Conservation (phyloP, 208 protist genomes). For the Porcisia hertigi region DNA sequence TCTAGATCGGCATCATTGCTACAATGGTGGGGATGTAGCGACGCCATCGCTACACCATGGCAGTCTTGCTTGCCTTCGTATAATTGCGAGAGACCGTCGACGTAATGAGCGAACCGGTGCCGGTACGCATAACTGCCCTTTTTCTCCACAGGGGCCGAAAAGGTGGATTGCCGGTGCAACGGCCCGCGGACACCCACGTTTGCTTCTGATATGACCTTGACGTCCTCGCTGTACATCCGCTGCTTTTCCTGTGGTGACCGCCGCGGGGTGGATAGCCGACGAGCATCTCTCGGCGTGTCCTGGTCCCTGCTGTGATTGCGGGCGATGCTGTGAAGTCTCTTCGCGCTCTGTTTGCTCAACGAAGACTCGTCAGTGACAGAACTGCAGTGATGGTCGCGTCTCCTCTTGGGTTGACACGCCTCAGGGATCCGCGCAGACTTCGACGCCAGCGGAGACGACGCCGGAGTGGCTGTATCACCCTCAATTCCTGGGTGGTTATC, state of each 20-base stretch:
- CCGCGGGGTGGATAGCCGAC: neutral
- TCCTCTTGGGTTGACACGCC: slow-evolving; percentile 9
- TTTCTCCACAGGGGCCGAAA: neutral
- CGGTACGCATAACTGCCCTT: neutral
- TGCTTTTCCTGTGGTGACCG: neutral
- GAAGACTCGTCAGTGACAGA: slow-evolving; percentile 2
- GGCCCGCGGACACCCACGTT: neutral
- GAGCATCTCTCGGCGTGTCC: neutral
- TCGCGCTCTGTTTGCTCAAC: neutral
- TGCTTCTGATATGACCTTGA: neutral
- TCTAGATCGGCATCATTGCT: neutral
- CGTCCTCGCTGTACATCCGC: neutral
- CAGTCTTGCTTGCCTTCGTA: neutral
- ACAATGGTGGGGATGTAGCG: neutral
- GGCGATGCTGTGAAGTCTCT: neutral
- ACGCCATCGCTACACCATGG: neutral
- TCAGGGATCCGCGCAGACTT: slow-evolving; percentile 3
- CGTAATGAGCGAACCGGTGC: neutral
- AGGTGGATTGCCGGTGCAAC: neutral
- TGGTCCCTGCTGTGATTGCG: neutral
- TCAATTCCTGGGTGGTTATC: slow-evolving; percentile 3
- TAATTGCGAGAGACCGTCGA: neutral
- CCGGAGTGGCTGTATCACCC: slow-evolving; percentile 11
- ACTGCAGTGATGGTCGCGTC: slow-evolving; percentile 11
- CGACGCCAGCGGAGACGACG: slow-evolving; percentile 3